Evolutionary conservation across 257 asterid genomes (phyloP).

Genomic region (Solanum okadae): DNA sequence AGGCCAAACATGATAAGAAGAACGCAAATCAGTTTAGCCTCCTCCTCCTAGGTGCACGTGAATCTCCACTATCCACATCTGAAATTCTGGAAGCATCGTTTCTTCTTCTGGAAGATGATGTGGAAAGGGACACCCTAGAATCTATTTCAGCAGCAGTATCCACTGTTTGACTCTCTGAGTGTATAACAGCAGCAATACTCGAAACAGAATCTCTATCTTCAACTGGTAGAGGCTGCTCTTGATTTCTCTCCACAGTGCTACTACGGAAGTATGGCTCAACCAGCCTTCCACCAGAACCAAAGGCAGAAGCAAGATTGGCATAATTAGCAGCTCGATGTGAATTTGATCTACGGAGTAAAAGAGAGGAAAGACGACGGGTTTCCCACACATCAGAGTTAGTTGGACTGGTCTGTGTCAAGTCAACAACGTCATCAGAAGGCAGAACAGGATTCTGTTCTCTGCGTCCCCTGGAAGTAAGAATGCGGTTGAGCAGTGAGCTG

Average conservation of each 20-base stretch:
- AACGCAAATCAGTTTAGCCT: conserved; percentile 39
- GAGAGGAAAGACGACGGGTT: conserved; percentile 39
- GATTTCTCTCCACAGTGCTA: conserved; percentile 36
- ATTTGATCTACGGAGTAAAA: conserved; percentile 52
- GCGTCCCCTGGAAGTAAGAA: conserved; percentile 74
- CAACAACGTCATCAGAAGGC: conserved; percentile 47
- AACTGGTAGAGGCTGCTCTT: conserved; percentile 35
- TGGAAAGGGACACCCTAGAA: conserved; percentile 72
- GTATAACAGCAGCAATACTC: conserved; percentile 96
- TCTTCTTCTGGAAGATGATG: conserved; percentile 84
- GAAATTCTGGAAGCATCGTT: conserved; percentile 65
- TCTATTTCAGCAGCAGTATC: conserved; percentile 86
- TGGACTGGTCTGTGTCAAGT: conserved; percentile 48
- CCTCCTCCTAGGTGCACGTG: conserved; percentile 92
- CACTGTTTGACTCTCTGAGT: conserved; percentile 87
- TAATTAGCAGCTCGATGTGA: conserved; percentile 50
- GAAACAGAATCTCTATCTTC: conserved; percentile 91
- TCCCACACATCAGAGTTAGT: conserved; percentile 37
- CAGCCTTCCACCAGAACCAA: conserved; percentile 48
- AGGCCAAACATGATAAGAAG: not conserved
- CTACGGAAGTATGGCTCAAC: conserved; percentile 55
- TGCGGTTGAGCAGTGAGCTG: conserved; percentile 51
- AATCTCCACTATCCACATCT: conserved; percentile 89
- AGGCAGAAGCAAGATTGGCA: conserved; percentile 19
- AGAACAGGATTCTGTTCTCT: conserved; percentile 42